phyloP scores from a whole-genome alignment of 768 basidiomycete genomes.

The Tricholoma sp. region DNA sequence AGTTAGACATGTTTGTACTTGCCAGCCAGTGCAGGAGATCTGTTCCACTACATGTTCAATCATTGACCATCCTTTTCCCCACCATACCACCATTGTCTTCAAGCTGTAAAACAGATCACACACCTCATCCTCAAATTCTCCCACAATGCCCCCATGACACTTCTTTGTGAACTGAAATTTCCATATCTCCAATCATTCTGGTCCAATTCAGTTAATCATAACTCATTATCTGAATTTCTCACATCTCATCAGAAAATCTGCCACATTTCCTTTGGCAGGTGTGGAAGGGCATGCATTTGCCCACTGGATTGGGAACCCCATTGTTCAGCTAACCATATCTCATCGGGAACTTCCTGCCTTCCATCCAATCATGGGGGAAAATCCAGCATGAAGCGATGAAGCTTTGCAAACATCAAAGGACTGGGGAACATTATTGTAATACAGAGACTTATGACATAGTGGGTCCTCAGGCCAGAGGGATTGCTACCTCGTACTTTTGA shows the following conservation, averaged over 20 bases:
- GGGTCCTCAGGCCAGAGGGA: too few species aligned
- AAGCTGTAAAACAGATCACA: background rate
- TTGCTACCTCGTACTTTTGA: too few species aligned
- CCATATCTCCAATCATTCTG: background rate
- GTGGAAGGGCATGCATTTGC: background rate
- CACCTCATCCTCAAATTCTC: background rate
- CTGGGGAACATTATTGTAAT: too few species aligned
- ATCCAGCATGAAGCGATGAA: too few species aligned
- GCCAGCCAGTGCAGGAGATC: background rate
- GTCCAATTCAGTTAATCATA: background rate
- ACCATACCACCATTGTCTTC: background rate
- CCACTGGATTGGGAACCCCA: background rate
- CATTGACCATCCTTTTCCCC: background rate
- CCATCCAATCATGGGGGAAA: background rate
- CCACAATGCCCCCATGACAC: background rate
- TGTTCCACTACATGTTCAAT: background rate
- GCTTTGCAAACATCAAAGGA: too few species aligned
- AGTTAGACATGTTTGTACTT: background rate
- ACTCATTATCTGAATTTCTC: background rate
- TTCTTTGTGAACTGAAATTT: background rate
- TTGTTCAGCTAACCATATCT: background rate
- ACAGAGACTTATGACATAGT: too few species aligned
- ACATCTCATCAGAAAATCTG: background rate
- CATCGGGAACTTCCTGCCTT: background rate
- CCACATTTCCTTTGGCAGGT: background rate